Percentiles rank a stretch among this genome's conserved stretches.
Evolutionary conservation across 768 basidiomycete genomes (phyloP).

Genomic region (Lactarius tabidus): DNA sequence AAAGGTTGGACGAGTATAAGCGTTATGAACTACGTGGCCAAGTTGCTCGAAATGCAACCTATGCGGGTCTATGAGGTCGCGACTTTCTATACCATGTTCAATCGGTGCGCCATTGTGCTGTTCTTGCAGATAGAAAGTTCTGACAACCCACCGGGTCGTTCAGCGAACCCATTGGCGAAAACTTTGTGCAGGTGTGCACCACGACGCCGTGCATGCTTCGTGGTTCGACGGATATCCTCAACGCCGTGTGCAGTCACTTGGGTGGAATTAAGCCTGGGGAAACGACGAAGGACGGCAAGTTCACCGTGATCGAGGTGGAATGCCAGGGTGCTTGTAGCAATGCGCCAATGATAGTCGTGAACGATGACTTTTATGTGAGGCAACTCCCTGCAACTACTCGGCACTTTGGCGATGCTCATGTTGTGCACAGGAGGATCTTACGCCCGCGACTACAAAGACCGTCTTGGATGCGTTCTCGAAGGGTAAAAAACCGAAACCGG

Average conservation of each 20-base stretch:
- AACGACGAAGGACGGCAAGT: conserved; percentile 95
- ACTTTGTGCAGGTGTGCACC: conserved; percentile 98
- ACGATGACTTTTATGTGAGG: conserved; percentile 93
- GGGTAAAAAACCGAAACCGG: conserved; percentile 87
- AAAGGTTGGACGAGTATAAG: conserved; percentile 98
- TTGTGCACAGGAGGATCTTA: conserved; percentile 70
- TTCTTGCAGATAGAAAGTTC: background rate
- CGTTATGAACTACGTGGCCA: conserved; percentile 98
- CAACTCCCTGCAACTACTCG: conserved; percentile 30
- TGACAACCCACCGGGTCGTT: background rate
- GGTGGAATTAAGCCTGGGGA: conserved; percentile 82
- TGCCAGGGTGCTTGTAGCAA: conserved; percentile 98
- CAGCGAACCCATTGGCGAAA: conserved; percentile 88
- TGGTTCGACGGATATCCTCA: conserved; percentile 86
- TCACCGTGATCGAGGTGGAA: conserved; percentile 97
- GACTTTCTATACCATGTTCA: conserved; percentile 99
- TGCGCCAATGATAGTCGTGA: conserved; percentile 94
- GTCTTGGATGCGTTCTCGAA: conserved; percentile 74
- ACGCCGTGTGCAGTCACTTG: conserved; percentile 79
- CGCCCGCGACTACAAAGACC: conserved; percentile 68
- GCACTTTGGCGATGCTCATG: conserved; percentile 26
- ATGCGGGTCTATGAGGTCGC: conserved; percentile 99
- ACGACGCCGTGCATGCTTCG: conserved; percentile 97
- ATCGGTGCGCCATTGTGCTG: conserved; percentile 56
- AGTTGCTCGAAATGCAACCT: conserved; percentile 87